Conservation (phyloP, 495 filamentous ascomycete species). For the Talaromyces adpressus region DNA sequence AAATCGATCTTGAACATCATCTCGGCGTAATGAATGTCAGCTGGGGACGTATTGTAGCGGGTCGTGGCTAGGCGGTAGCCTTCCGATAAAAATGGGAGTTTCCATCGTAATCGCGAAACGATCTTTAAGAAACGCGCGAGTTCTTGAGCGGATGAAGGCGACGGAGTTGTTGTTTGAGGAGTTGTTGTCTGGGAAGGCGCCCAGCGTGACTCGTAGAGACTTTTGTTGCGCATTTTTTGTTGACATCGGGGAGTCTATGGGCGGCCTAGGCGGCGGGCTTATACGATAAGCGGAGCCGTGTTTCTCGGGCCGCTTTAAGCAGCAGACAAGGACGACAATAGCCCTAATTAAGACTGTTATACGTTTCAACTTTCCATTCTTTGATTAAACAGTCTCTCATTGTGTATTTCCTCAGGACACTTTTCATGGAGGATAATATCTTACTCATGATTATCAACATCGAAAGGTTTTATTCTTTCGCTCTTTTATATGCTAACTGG, state of each 20-base stretch:
- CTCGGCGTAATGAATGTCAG: slow-evolving; percentile 34
- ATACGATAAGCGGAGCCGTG: too few relatives aligned
- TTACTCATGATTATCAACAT: neutral
- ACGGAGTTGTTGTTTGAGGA: neutral
- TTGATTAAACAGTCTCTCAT: neutral
- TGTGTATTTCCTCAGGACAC: neutral
- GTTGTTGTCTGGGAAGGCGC: slow-evolving; percentile 5
- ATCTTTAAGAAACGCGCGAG: slow-evolving; percentile 50
- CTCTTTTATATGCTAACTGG: too few relatives aligned
- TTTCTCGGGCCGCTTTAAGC: neutral
- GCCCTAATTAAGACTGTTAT: neutral
- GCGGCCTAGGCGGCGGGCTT: neutral
- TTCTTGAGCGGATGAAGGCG: slow-evolving; percentile 23
- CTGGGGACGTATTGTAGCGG: slow-evolving; percentile 10
- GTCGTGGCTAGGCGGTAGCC: slow-evolving; percentile 43
- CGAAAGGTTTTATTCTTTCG: neutral
- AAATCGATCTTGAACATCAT: slow-evolving; percentile 68
- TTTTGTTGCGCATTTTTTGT: slow-evolving; percentile 1
- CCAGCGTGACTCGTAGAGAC: slow-evolving; percentile 5
- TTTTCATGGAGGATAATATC: neutral
- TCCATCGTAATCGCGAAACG: slow-evolving; percentile 51
- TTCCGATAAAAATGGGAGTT: slow-evolving; percentile 47
- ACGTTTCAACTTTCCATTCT: neutral
- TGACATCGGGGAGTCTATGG: neutral
- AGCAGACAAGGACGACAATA: neutral